Conservation (phyloP, 306 rosid species). For the Vigna reflexopilosa region DNA sequence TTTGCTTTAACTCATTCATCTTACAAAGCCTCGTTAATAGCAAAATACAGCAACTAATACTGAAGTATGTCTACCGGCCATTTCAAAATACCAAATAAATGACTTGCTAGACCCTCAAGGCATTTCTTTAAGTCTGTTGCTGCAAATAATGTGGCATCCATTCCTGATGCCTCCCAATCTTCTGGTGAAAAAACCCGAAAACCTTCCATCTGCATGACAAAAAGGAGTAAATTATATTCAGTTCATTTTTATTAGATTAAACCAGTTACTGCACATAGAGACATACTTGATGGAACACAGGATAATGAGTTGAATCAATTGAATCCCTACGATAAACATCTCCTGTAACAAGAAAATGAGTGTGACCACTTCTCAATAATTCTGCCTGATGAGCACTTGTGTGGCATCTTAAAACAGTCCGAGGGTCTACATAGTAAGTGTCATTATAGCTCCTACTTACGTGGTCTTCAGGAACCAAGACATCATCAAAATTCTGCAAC, state of each 20-base stretch:
- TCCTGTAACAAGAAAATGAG: constrained; percentile 96
- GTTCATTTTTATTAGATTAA: constrained; percentile 33
- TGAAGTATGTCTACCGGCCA: constrained; percentile 20
- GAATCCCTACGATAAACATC: constrained; percentile 99
- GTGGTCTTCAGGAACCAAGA: constrained; percentile 94
- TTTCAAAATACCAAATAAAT: constrained; percentile 78
- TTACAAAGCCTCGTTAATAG: constrained; percentile 29
- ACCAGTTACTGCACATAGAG: constrained; percentile 6
- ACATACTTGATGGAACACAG: constrained; percentile 92
- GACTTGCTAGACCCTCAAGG: constrained; percentile 95
- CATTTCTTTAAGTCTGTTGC: constrained; percentile 91
- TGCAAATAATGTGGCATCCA: constrained; percentile 79
- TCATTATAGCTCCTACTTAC: constrained; percentile 96
- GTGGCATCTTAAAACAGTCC: constrained; percentile 93
- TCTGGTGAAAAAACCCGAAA: constrained; percentile 80
- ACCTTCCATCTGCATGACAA: constrained; percentile 86
- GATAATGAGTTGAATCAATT: constrained; percentile 98
- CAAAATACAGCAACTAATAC: constrained; percentile 36
- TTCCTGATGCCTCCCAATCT: constrained; percentile 81
- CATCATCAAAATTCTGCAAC: constrained; percentile 97
- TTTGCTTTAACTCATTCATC: constrained; percentile 33
- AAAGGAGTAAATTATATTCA: constrained; percentile 36
- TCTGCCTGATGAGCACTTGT: constrained; percentile 99
- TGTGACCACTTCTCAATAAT: constrained; percentile 76
- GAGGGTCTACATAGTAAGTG: constrained; percentile 81